Conservation (phyloP, 305 asterid species). For the Striga hermonthica region DNA sequence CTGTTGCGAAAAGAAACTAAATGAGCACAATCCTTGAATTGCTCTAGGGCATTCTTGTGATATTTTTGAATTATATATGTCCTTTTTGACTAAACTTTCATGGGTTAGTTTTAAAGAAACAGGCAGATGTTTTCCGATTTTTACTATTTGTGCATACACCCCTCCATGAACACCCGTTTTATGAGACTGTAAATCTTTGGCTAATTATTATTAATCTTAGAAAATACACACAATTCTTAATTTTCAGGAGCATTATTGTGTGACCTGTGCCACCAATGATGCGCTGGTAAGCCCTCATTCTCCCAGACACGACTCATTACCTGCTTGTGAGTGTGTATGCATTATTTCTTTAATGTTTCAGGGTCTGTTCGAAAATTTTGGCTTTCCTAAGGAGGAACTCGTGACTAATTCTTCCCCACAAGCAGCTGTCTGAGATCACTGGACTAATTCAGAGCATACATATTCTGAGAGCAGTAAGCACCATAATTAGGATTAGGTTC, state of each 20-base stretch:
- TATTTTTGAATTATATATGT: too few relatives aligned
- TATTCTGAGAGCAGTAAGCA: conserved; percentile 16
- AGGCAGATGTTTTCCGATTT: too few relatives aligned
- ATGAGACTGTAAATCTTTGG: background rate
- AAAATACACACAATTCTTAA: conserved; percentile 22
- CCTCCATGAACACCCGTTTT: background rate
- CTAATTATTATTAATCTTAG: background rate
- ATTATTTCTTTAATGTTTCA: conserved; percentile 31
- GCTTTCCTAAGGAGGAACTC: conserved; percentile 54
- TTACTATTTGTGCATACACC: background rate
- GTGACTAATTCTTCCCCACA: conserved; percentile 31
- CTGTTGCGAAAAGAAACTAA: too few relatives aligned
- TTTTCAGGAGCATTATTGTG: conserved; percentile 96
- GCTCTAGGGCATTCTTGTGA: too few relatives aligned
- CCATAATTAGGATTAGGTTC: conserved; percentile 13
- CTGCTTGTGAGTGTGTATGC: conserved; percentile 12
- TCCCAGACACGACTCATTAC: conserved; percentile 10
- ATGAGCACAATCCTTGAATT: too few relatives aligned
- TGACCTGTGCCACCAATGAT: conserved; percentile 78
- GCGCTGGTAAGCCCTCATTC: conserved; percentile 53
- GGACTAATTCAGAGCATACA: conserved; percentile 8
- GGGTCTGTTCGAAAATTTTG: conserved; percentile 64
- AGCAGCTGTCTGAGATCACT: conserved; percentile 25
- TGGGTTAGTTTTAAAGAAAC: too few relatives aligned
- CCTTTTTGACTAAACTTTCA: too few relatives aligned